These are phyloP conservation scores for Backusella parvicylindrica DNA, from an alignment of 192 early-diverging fungal genomes.

Conservation along the genomic window DNA sequence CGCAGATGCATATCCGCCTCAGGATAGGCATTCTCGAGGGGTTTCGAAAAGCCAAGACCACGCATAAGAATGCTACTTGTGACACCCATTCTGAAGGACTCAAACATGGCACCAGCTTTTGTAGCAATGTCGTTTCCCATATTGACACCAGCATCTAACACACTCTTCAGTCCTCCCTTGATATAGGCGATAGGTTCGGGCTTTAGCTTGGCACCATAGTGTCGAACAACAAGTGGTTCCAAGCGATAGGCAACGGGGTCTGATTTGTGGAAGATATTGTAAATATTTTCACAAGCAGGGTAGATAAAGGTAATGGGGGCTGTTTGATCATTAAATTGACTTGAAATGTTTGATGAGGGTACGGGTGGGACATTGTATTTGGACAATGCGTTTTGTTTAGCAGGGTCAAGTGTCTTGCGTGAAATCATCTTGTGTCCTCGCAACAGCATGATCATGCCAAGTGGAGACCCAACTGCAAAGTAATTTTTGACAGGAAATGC, in stretches of 20 bases:
- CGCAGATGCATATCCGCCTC: neutral
- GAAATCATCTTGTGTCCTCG: slow-evolving; percentile 64
- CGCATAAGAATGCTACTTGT: slow-evolving; percentile 51
- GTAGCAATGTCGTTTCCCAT: slow-evolving; percentile 64
- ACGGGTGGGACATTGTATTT: neutral
- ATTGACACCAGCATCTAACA: slow-evolving; percentile 64
- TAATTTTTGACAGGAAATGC: slow-evolving; percentile 64
- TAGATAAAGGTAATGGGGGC: slow-evolving; percentile 36
- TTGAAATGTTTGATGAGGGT: slow-evolving; percentile 11
- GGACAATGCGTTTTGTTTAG: neutral
- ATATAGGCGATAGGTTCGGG: slow-evolving; percentile 74
- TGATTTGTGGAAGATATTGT: slow-evolving; percentile 76
- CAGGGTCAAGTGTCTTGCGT: slow-evolving; percentile 28
- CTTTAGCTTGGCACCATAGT: slow-evolving; percentile 55
- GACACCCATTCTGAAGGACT: slow-evolving; percentile 47
- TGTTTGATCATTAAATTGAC: slow-evolving; percentile 14
- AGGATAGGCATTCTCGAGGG: neutral
- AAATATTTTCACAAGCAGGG: slow-evolving; percentile 69
- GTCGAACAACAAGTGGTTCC: slow-evolving; percentile 64
- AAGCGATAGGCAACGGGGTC: slow-evolving; percentile 77
- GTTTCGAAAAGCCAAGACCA: slow-evolving; percentile 30
- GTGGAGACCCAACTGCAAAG: slow-evolving; percentile 78
- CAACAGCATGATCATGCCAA: slow-evolving; percentile 75
- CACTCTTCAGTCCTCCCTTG: slow-evolving; percentile 78
- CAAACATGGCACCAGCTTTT: slow-evolving; percentile 63